These are phyloP conservation scores for Akanthomyces dipterigenus DNA, from an alignment of 2,329 filamentous ascomycete genomes.

Conservation along the genomic window DNA sequence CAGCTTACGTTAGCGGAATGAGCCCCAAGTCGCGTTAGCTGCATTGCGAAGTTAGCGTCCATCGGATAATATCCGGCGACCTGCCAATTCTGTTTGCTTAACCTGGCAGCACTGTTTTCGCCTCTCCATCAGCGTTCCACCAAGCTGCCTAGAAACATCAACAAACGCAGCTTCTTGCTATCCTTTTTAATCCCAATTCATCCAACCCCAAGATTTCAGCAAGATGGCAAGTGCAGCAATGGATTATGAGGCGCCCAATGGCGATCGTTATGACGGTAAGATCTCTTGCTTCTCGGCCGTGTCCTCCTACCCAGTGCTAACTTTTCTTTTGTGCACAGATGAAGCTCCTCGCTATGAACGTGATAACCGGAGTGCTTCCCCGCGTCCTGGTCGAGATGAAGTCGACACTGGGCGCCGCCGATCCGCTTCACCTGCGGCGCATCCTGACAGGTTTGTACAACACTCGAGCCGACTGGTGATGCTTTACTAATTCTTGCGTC, in stretches of 20 bases:
- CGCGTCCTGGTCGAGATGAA: slow-evolving; percentile 54
- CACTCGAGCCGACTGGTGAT: background rate
- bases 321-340: slow-evolving; percentile 34
- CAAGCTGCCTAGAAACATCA: slow-evolving; percentile 6
- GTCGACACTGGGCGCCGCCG: slow-evolving; percentile 53
- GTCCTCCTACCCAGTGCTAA: background rate
- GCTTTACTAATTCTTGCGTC: background rate
- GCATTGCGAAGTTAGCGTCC: background rate
- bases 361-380: slow-evolving; percentile 60
- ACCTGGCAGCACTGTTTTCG: slow-evolving; percentile 5
- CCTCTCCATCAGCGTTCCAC: background rate
- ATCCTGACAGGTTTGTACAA: slow-evolving; percentile 30
- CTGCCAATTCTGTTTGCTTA: background rate
- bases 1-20: background rate
- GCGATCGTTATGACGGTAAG: slow-evolving; percentile 60
- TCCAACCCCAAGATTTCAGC: slow-evolving; percentile 11
- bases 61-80: slow-evolving; percentile 1
- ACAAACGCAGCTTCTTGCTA: slow-evolving; percentile 1
- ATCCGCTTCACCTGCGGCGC: slow-evolving; percentile 54
- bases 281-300: background rate
- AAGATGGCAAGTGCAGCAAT: slow-evolving; percentile 59
- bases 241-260: slow-evolving; percentile 64
- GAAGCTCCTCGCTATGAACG: slow-evolving; percentile 60
- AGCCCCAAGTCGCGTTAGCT: background rate
- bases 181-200: background rate